phyloP scores from a whole-genome alignment of 1,284 basidiomycete genomes.

The Tremellales sp. region DNA sequence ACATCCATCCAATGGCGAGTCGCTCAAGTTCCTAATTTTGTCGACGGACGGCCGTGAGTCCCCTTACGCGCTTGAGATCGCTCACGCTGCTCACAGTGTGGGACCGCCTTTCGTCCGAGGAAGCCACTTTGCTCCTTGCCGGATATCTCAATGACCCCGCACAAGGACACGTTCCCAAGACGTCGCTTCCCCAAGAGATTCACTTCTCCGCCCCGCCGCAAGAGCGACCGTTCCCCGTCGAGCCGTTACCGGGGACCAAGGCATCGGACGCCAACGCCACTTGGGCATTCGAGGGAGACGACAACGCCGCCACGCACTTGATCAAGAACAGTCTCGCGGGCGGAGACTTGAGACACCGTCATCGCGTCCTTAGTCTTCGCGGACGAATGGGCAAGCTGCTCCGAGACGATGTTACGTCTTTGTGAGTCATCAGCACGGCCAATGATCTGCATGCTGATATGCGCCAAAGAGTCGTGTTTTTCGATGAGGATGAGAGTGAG shows the following conservation, averaged over 20 bases:
- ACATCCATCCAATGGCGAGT: constrained; percentile 33
- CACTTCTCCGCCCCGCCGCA: background rate
- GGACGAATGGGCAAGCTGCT: constrained; percentile 70
- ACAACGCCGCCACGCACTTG: constrained; percentile 78
- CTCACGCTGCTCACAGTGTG: constrained; percentile 53
- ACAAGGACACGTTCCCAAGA: no score
- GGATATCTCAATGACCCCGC: constrained; percentile 70
- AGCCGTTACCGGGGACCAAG: constrained; percentile 4
- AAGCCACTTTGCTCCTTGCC: constrained; percentile 81
- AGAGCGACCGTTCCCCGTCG: constrained; percentile 13
- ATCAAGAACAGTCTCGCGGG: constrained; percentile 92
- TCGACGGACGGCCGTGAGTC: constrained; percentile 70
- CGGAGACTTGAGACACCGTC: constrained; percentile 62
- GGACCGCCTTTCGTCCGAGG: constrained; percentile 84
- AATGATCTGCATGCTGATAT: no score
- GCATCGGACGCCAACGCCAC: constrained; percentile 29
- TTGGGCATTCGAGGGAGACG: constrained; percentile 74
- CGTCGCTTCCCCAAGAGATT: background rate
- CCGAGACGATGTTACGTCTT: constrained; percentile 79
- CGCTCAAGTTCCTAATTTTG: constrained; percentile 67
- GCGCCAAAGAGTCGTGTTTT: no score
- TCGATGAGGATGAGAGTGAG: no score
- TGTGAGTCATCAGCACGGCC: constrained; percentile 61
- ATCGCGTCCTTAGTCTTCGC: constrained; percentile 76
- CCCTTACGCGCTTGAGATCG: background rate